phyloP scores from a whole-genome alignment of 2,329 filamentous ascomycete species.

The Thelonectria blattea region DNA sequence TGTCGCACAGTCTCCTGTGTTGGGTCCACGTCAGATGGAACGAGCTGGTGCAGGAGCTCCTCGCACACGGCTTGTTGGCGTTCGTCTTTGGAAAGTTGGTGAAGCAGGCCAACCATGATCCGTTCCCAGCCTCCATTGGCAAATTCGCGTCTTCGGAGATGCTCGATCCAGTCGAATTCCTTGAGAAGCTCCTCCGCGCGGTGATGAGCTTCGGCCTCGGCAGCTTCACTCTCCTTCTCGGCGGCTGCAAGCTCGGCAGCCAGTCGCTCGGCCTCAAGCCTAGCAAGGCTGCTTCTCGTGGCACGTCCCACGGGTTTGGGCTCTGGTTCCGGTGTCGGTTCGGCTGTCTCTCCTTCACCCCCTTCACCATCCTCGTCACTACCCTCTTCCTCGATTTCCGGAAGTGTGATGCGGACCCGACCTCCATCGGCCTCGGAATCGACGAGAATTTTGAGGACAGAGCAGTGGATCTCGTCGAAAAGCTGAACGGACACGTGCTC shows the following conservation, averaged over 20 bases:
- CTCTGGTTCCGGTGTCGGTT: conserved; percentile 73
- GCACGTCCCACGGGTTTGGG: conserved; percentile 71
- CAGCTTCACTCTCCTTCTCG: conserved; percentile 54
- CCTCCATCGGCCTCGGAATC: conserved; percentile 76
- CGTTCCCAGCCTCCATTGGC: conserved; percentile 88
- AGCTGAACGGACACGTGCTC: conserved; percentile 80
- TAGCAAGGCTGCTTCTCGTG: conserved; percentile 85
- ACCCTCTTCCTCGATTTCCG: conserved; percentile 74
- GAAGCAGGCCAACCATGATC: conserved; percentile 83
- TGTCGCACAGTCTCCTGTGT: conserved; percentile 74
- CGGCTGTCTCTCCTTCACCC: conserved; percentile 58
- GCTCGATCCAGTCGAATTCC: conserved; percentile 83
- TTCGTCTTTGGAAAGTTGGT: conserved; percentile 82
- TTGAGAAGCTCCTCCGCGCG: conserved; percentile 78
- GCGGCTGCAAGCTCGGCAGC: conserved; percentile 64
- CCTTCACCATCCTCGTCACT: conserved; percentile 69
- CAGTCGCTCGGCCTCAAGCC: conserved; percentile 74
- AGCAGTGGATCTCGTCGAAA: conserved; percentile 89
- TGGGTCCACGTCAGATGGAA: conserved; percentile 77
- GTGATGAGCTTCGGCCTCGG: conserved; percentile 61
- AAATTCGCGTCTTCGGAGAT: conserved; percentile 83
- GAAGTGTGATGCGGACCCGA: conserved; percentile 78
- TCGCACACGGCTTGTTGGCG: conserved; percentile 76
- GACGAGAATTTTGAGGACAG: conserved; percentile 86
- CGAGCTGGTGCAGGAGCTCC: conserved; percentile 79